Percentiles rank a stretch among this genome's conserved stretches.
These are phyloP conservation scores for Trifolium repens DNA, from an alignment of 306 rosid genomes.

Conservation along the genomic window DNA sequence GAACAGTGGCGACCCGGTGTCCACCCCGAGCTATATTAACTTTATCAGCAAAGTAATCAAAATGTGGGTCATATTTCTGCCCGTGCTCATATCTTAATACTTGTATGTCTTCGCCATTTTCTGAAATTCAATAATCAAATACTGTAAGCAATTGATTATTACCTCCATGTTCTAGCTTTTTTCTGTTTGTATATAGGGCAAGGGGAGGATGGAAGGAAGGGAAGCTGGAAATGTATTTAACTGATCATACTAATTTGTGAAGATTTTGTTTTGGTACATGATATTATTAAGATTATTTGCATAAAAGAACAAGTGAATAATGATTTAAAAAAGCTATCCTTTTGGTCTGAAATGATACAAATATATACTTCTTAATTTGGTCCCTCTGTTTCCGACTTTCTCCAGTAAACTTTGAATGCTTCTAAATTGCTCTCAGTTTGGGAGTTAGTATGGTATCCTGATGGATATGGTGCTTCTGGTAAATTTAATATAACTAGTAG, in stretches of 20 bases:
- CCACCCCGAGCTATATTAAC: slow-evolving; percentile 92
- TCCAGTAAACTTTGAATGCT: slow-evolving; percentile 23
- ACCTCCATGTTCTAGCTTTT: slow-evolving; percentile 14
- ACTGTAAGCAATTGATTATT: slow-evolving; percentile 29
- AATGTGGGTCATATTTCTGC: slow-evolving; percentile 91
- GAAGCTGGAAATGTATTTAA: slow-evolving; percentile 35
- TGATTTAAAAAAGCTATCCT: slow-evolving; percentile 6
- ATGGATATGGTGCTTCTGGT: slow-evolving; percentile 6
- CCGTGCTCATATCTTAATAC: slow-evolving; percentile 94
- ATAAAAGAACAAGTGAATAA: slow-evolving; percentile 12
- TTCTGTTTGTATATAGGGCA: neutral
- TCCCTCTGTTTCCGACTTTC: neutral
- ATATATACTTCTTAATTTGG: slow-evolving; percentile 15
- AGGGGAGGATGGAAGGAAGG: slow-evolving; percentile 13
- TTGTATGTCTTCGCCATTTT: slow-evolving; percentile 96
- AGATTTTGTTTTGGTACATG: slow-evolving; percentile 16
- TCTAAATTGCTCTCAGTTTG: slow-evolving; percentile 2
- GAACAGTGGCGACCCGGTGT: slow-evolving; percentile 93
- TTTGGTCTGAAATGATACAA: neutral
- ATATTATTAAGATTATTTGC: slow-evolving; percentile 28
- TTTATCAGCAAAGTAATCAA: slow-evolving; percentile 86
- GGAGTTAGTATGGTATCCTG: neutral
- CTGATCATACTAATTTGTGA: slow-evolving; percentile 1
- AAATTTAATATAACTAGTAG: slow-evolving; percentile 25
- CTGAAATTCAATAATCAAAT: slow-evolving; percentile 59